Evolutionary conservation across 2,329 filamentous ascomycete species (phyloP), one percentile per base, ranked within the genome.

Genomic region (Monosporascus sp.): DNA sequence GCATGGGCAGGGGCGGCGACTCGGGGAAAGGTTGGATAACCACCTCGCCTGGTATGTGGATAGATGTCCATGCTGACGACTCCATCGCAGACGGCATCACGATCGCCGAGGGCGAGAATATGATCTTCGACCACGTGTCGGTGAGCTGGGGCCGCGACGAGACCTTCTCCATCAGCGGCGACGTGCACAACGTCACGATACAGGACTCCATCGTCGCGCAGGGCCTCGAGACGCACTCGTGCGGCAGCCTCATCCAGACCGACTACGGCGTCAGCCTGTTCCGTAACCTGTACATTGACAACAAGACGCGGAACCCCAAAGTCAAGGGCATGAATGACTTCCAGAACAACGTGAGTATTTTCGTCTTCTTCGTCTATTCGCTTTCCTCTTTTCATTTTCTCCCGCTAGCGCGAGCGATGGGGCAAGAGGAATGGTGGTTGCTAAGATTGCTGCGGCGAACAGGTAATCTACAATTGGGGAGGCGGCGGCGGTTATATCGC

Each of bases 251-350:
- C 18, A 77, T 80, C 62, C 73, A 80, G 63, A 77, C 76, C 1
- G 67, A 77, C 24, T 74, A 74, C 8, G 76, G 77, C 11, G 66
- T 80, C 36, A 77, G 73, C 17, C 69, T 79, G 5, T 80, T 81
- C 63, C 70, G 78, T 4, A 81, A 82, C 59, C 62, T 82, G 35
- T 82, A 80, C 61, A 77, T 81, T 51, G 78, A 81, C 56, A 81
- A 79, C 57, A 80, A 82, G 62, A 82, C 78, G 9, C 72, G 79
- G 1, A 80, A 82, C 54, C 78, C 79, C 1, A 81, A 81, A 55
- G 77, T 80, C 48, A 82, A 82, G 62, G 78, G 77, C 1, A 72
- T 77, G 3, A 81, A 81, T 24, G 78, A 82, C 58, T 81, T 80
- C 51, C 71, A 71, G 54, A 76, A 76, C 54, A 76, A 73, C 41